Base-by-base conservation (phyloP, 768 basidiomycete species). In the Leccinum fibrillosum region DNA sequence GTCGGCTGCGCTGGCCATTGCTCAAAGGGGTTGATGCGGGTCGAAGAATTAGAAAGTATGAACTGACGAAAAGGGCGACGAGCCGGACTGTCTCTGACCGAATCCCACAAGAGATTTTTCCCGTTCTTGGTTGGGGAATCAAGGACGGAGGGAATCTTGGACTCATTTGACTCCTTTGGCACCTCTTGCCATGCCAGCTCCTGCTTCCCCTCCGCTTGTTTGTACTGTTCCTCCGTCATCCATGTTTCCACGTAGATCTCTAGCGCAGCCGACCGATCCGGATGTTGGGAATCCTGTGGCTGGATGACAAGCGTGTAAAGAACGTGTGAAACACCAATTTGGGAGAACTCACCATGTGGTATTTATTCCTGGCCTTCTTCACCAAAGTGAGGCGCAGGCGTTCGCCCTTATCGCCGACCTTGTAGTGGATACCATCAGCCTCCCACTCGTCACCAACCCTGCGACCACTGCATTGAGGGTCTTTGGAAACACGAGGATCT, bases 261-360 rank as follows among this genome's bases (percentile, higher is more conserved):
- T 25, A 90, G 74, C 58, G 85, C 82, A 21, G 80, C 83, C 54
- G 82, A 74, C 47, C 82, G 82, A 71, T 92, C 90, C 4, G 89
- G 87, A 69, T 92, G 90, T 58, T 83, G 80, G 8, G 90, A 91
- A 67, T 92, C 90, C 54, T 80, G 74, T 3, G 90, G 90, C 90
- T 92, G n/a, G 21, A 62, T 37, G 47, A 35, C 56, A n/a, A 10
- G 9, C 25, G 34, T 37, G 32, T 69, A 26, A 69, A 62, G 45
- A 23, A 26, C 44, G 44, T 23, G 25, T 17, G 21, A 50, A 54
- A 60, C 26, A 42, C 10, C 35, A 59, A 49, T 17, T 6, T 17
- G 44, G n/a, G n/a, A 34, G 47, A 17, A 55, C 84, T 57, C 65
- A 89, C 90, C 90, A 92, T 92, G 39, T 78, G 75, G 64, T 86